A percentile compares a stretch with the other conserved stretches of the same genome.
Conservation (phyloP, 2,329 filamentous ascomycete species). For the Paraphoma chrysanthemicola region DNA sequence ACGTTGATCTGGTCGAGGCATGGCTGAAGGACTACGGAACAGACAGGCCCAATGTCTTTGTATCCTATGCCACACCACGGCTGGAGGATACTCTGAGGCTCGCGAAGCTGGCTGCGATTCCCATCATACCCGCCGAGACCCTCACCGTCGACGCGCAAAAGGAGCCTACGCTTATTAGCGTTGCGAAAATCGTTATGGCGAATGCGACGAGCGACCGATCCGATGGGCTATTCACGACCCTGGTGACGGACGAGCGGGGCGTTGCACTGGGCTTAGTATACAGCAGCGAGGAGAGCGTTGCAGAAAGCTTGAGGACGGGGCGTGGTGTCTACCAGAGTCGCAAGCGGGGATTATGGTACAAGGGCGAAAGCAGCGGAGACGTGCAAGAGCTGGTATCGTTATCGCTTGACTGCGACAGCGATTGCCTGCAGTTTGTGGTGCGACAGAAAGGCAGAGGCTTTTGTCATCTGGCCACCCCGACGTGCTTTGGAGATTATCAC, state of each 20-base stretch:
- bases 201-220: slow-evolving; percentile 81
- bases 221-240: slow-evolving; percentile 85
- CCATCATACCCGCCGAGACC: slow-evolving; percentile 73
- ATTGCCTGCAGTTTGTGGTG: slow-evolving; percentile 89
- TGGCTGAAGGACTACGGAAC: slow-evolving; percentile 59
- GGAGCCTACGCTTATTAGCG: slow-evolving; percentile 66
- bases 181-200: slow-evolving; percentile 73
- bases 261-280: slow-evolving; percentile 89
- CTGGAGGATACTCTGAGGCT: slow-evolving; percentile 52
- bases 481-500: slow-evolving; percentile 86
- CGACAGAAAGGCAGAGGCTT: slow-evolving; percentile 88
- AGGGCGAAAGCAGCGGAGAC: slow-evolving; percentile 93
- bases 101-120: slow-evolving; percentile 61
- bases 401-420: slow-evolving; percentile 89
- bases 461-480: slow-evolving; percentile 90
- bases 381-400: slow-evolving; percentile 87
- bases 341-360: slow-evolving; percentile 95
- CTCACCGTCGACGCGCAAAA: slow-evolving; percentile 72
- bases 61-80: slow-evolving; percentile 54
- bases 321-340: slow-evolving; percentile 93
- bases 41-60: slow-evolving; percentile 58
- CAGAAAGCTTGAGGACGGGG: slow-evolving; percentile 82
- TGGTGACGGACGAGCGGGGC: slow-evolving; percentile 88
- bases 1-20: slow-evolving; percentile 52
- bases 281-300: slow-evolving; percentile 88